phyloP scores from a whole-genome alignment of 2,329 filamentous ascomycete genomes.

The Claviceps pusilla region DNA sequence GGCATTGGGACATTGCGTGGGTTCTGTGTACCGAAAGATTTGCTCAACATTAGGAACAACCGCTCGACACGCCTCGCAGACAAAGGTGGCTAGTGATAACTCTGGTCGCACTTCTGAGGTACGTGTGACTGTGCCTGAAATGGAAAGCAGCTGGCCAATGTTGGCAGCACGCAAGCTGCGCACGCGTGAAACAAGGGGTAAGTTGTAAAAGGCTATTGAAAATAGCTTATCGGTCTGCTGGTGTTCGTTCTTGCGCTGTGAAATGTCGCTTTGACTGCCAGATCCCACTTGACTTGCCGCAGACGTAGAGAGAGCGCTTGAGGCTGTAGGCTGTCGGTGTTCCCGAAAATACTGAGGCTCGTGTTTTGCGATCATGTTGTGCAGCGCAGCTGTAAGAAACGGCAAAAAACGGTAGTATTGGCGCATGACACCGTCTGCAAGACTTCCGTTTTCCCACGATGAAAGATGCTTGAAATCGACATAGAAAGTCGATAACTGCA shows the following conservation, averaged over 20 bases:
- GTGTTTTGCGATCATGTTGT: slow-evolving; percentile 88
- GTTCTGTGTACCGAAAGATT: slow-evolving; percentile 93
- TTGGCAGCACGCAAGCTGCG: slow-evolving; percentile 76
- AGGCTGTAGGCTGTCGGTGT: slow-evolving; percentile 70
- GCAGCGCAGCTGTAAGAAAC: slow-evolving; percentile 73
- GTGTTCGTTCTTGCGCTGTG: slow-evolving; percentile 70
- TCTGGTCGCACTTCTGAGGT: slow-evolving; percentile 96
- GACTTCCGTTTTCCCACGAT: slow-evolving; percentile 58
- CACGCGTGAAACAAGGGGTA: slow-evolving; percentile 73
- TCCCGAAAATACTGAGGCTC: slow-evolving; percentile 88
- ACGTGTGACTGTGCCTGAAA: slow-evolving; percentile 90
- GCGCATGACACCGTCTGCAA: slow-evolving; percentile 73
- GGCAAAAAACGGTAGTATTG: slow-evolving; percentile 93
- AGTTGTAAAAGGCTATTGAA: slow-evolving; percentile 81
- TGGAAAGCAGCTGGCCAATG: slow-evolving; percentile 84
- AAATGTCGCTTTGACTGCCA: slow-evolving; percentile 48
- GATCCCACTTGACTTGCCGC: slow-evolving; percentile 48
- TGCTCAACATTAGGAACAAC: slow-evolving; percentile 87
- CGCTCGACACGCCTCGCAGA: slow-evolving; percentile 74
- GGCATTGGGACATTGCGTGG: slow-evolving; percentile 81
- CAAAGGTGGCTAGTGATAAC: slow-evolving; percentile 79
- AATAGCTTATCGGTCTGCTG: slow-evolving; percentile 97
- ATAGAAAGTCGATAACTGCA: slow-evolving; percentile 70
- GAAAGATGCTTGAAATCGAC: slow-evolving; percentile 77
- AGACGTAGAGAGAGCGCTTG: slow-evolving; percentile 56